These are phyloP conservation scores for Verticillium isaacii DNA, from an alignment of 2,329 filamentous ascomycete genomes.

Conservation along the genomic window DNA sequence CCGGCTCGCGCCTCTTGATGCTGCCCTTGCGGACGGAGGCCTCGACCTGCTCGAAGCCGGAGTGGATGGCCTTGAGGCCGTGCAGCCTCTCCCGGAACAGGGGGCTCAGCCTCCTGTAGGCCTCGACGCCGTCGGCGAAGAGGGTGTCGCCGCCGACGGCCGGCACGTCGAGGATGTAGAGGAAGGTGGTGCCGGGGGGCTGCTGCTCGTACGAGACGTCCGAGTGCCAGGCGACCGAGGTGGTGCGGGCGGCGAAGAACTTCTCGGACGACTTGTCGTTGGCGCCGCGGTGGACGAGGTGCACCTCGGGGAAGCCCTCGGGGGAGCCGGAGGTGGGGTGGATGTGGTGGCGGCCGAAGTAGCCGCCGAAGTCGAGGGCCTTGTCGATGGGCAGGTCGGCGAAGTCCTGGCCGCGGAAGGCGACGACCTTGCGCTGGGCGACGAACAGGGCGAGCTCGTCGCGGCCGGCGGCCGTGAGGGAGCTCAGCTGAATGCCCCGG, in stretches of 20 bases:
- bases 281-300: slow-evolving; percentile 63
- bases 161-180: slow-evolving; percentile 82
- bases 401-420: slow-evolving; percentile 65
- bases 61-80: slow-evolving; percentile 76
- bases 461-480: slow-evolving; percentile 56
- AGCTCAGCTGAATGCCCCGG: slow-evolving; percentile 57
- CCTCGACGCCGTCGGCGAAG: slow-evolving; percentile 74
- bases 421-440: slow-evolving; percentile 61
- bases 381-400: slow-evolving; percentile 56
- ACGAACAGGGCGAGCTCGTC: slow-evolving; percentile 64
- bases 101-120: slow-evolving; percentile 76
- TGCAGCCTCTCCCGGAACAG: slow-evolving; percentile 72
- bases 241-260: slow-evolving; percentile 66
- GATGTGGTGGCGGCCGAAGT: slow-evolving; percentile 67
- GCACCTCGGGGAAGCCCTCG: slow-evolving; percentile 60
- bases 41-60: slow-evolving; percentile 74
- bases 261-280: slow-evolving; percentile 42
- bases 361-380: slow-evolving; percentile 58
- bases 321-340: slow-evolving; percentile 69
- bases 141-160: slow-evolving; percentile 78
- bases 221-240: slow-evolving; percentile 82
- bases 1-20: slow-evolving; percentile 56
- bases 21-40: slow-evolving; percentile 62
- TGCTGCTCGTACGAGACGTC: slow-evolving; percentile 86
- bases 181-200: slow-evolving; percentile 83